These are phyloP conservation scores for Populus nigra DNA, from an alignment of 345 rosid genomes.

Conservation along the genomic window DNA sequence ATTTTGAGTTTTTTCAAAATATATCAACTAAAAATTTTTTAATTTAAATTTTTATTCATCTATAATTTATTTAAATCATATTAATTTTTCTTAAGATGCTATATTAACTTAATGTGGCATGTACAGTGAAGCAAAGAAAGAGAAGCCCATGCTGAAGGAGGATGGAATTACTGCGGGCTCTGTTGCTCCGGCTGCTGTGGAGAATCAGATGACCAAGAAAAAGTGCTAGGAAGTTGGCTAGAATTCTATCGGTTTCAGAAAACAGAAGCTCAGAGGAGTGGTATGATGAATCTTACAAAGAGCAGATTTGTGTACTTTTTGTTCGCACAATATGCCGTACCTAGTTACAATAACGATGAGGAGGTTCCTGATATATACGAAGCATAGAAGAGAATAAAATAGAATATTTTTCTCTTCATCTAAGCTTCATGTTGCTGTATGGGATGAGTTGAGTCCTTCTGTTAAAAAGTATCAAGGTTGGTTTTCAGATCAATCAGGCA, in stretches of 20 bases:
- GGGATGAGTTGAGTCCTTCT: background rate
- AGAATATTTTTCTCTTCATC: background rate
- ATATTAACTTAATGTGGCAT: conserved; percentile 2
- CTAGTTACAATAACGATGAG: background rate
- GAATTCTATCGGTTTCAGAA: conserved; percentile 91
- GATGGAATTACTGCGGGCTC: conserved; percentile 86
- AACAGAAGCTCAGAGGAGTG: conserved; percentile 75
- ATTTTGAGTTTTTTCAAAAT: too few relatives aligned
- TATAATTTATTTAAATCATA: background rate
- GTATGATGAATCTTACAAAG: conserved; percentile 35
- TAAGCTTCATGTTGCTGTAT: background rate
- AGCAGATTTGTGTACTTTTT: background rate
- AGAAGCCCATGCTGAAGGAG: conserved; percentile 85
- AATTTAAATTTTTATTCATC: background rate
- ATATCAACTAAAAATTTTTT: background rate
- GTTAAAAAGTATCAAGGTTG: background rate
- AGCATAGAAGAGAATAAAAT: background rate
- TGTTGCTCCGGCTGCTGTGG: conserved; percentile 62
- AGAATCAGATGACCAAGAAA: conserved; percentile 61
- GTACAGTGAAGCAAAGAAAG: conserved; percentile 68
- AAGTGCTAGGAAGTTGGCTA: conserved; percentile 58
- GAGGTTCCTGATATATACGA: background rate
- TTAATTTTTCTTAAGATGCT: too few relatives aligned
- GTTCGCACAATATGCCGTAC: background rate
- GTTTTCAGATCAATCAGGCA: background rate